These are phyloP conservation scores for Agrocybe chaxingu DNA, from an alignment of 768 basidiomycete genomes.

Conservation along the genomic window DNA sequence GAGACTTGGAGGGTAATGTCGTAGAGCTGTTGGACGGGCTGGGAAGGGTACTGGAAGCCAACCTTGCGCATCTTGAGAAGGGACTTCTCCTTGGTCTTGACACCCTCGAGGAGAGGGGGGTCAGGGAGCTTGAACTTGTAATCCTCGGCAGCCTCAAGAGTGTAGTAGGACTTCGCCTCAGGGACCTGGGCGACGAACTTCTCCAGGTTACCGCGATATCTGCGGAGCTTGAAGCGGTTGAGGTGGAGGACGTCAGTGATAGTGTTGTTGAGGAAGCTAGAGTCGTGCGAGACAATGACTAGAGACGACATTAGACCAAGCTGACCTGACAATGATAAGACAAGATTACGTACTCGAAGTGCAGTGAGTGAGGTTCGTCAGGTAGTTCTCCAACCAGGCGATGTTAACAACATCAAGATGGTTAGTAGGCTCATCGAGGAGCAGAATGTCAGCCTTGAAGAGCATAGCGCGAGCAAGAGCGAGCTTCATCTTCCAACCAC, in stretches of 20 bases:
- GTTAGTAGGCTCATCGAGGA: conserved; percentile 97
- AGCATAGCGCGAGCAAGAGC: conserved; percentile 96
- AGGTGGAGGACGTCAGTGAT: conserved; percentile 97
- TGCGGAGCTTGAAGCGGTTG: conserved; percentile 96
- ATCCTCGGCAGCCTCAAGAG: conserved; percentile 91
- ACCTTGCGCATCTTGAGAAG: conserved; percentile 97
- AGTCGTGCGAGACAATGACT: conserved; percentile 99
- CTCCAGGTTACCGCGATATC: conserved; percentile 95
- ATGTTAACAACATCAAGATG: conserved; percentile 97
- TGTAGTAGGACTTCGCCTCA: conserved; percentile 98
- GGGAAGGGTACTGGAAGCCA: conserved; percentile 92
- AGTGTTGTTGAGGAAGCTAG: conserved; percentile 95
- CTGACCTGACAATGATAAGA: background rate
- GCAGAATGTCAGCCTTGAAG: conserved; percentile 95
- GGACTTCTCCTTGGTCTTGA: conserved; percentile 99
- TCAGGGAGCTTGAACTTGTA: conserved; percentile 98
- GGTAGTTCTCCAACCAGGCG: conserved; percentile 95
- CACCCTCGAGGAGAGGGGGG: conserved; percentile 96
- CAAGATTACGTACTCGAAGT: conserved; percentile 69
- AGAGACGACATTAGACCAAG: conserved; percentile 12
- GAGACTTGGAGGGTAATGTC: conserved; percentile 97
- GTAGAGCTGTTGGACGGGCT: conserved; percentile 84
- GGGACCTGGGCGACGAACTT: conserved; percentile 91
- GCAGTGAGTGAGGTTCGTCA: conserved; percentile 82
- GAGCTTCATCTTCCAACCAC: conserved; percentile 99